Base-by-base conservation (phyloP, 345 rosid species). In the Arabis hirsuta region DNA sequence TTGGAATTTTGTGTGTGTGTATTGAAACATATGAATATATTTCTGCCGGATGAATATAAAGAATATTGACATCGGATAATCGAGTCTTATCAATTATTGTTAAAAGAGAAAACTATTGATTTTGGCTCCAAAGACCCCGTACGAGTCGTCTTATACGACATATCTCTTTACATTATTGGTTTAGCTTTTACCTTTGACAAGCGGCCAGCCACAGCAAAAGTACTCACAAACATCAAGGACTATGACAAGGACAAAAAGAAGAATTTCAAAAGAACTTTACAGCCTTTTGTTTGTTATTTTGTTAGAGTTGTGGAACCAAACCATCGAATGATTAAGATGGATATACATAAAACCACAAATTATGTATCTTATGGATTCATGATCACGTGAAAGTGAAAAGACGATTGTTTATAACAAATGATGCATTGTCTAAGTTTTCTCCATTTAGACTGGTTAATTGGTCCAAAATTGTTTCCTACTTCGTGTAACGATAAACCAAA, bases 151-250 rank as follows among this genome's bases (percentile, higher is more conserved):
- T 34, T 6, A 34, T 22, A 29, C 51, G 44, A 52, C 42, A 26
- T 14, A 12, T 67, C 62, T 32, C 14, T 14, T 63, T 63, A 20
- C 50, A 63, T 63, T 55, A 63, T 64, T 72, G 76, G 64, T 26
- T 14, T 43, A 22, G 62, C 69, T 31, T 53, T 72, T 26, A 36
- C 48, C 48, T 58, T 47, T 72, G 20, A 38, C 29, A 48, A 20
- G 13, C 5, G 34, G 7, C 65, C 26, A 9, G 19, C 44, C 64
- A 45, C 55, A 55, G 4, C 31, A 29, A 48, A 45, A 16, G 59
- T 38, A 50, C 38, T 34, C 70, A 5, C 31, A 34, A 54, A 22
- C 56, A 36, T 55, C 29, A 27, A 41, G 34, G 56, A 63, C 63
- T 22, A 22, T 7, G 13, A 3, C 19, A 64, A 31, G 12, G 36